These are phyloP conservation scores for Gossypioides kirkii DNA, from an alignment of 345 rosid genomes.

Conservation along the genomic window DNA sequence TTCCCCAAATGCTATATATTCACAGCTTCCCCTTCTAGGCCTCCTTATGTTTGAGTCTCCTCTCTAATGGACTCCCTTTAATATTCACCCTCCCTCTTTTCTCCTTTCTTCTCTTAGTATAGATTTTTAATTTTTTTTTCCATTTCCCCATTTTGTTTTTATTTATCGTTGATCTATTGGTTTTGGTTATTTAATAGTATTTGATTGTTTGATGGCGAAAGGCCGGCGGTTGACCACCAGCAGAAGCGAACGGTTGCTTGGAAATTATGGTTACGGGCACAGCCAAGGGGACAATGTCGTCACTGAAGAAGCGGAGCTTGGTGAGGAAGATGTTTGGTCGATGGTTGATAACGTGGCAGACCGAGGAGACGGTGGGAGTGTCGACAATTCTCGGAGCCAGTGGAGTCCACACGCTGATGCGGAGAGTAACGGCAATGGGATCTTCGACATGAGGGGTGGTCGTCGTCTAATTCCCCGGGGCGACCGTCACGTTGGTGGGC, in stretches of 20 bases:
- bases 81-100: neutral
- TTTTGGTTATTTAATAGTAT: slow-evolving; percentile 4
- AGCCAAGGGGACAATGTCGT: slow-evolving; percentile 24
- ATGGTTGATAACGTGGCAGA: slow-evolving; percentile 39
- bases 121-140: neutral
- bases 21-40: slow-evolving; percentile 4
- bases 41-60: slow-evolving; percentile 21
- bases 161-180: neutral
- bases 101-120: neutral
- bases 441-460: neutral
- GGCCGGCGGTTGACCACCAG: slow-evolving; percentile 67
- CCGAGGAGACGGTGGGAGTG: slow-evolving; percentile 12
- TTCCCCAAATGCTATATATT: slow-evolving; percentile 28
- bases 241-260: slow-evolving; percentile 68
- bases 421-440: slow-evolving; percentile 21
- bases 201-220: slow-evolving; percentile 42
- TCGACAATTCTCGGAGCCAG: slow-evolving; percentile 15
- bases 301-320: slow-evolving; percentile 42
- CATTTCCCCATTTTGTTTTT: neutral
- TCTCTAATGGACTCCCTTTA: slow-evolving; percentile 24
- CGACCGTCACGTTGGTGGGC: slow-evolving; percentile 48
- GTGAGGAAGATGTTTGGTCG: slow-evolving; percentile 90
- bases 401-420: slow-evolving; percentile 39
- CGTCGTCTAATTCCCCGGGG: slow-evolving; percentile 18
- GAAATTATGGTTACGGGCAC: slow-evolving; percentile 28